Evolutionary conservation across 371 early-diverging fungal species (phyloP), one percentile per base, ranked within the genome.

Genomic region (Mortierella sp.): DNA sequence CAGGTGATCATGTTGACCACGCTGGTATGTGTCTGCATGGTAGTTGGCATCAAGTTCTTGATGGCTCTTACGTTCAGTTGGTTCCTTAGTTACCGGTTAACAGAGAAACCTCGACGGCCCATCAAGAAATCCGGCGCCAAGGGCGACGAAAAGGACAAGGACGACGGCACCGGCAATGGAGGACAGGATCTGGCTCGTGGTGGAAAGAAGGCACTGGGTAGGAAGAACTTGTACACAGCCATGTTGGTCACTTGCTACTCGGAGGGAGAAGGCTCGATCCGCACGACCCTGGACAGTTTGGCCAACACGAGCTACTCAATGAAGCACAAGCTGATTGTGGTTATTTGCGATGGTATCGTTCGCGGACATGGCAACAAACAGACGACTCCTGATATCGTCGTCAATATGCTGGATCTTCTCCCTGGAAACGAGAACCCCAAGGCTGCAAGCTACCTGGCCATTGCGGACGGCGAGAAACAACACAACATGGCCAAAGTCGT

Each of bases 401-500:
- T 91, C 79, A 79, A 90, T 86, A 95, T 92, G 93, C 77, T 96
- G 89, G 94, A 94, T 69, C 78, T 93, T 5, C 91, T 90, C 34
- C 90, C 92, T 19, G 90, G 89, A 61, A 75, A 89, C 77, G 74
- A 88, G 59, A 88, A 89, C 51, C 91, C 83, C 50, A 90, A 92
- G 80, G 88, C 95, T 40, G 88, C 92, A 54, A 90, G 93, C 64
- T 99, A 99, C 87, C 89, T 98, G 64, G 96, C 99, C 31, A 94
- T 99, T 75, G 97, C 98, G 5, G 93, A 95, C 76, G 99, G 99
- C 21, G 87, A 91, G 67, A 96, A 95, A 83, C 96, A 96, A 74
- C 93, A 95, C 79, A 99, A 99, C 87, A 96, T 96, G 94, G 99
- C 98, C 59, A 95, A 94, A 89, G 94, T 97, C 57, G 90, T 90